Conservation (phyloP, 1,284 basidiomycete genomes). For the Malassezia globosa region DNA sequence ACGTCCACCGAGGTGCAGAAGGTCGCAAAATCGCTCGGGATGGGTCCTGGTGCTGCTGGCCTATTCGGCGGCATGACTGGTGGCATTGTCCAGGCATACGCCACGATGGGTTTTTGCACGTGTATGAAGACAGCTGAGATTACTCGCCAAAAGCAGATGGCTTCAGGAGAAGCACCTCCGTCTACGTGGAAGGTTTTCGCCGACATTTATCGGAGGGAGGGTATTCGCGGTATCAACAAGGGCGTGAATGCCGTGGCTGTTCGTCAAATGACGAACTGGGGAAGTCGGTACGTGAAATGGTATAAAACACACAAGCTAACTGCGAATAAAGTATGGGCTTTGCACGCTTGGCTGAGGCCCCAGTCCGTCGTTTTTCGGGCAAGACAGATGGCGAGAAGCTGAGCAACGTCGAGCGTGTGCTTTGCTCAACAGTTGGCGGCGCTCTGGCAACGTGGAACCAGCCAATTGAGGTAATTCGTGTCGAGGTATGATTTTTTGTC, state of each 20-base stretch:
- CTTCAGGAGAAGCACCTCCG: constrained; percentile 73
- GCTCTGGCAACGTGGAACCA: constrained; percentile 98
- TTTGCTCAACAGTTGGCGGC: constrained; percentile 78
- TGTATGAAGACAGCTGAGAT: constrained; percentile 64
- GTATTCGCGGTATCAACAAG: constrained; percentile 94
- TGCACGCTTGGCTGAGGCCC: constrained; percentile 76
- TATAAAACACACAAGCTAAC: constrained; percentile 48
- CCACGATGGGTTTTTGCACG: constrained; percentile 98
- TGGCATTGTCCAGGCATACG: constrained; percentile 94
- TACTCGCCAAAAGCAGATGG: constrained; percentile 88
- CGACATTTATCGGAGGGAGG: constrained; percentile 86
- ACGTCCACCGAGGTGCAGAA: constrained; percentile 88
- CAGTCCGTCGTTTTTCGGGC: constrained; percentile 66
- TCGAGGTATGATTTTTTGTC: constrained; percentile 53
- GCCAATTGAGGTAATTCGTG: constrained; percentile 91
- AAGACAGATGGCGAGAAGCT: constrained; percentile 63
- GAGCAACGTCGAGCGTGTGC: constrained; percentile 70
- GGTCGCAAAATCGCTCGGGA: constrained; percentile 57
- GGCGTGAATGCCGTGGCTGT: constrained; percentile 94
- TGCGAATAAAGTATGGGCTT: constrained; percentile 76
- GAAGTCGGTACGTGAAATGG: too few species aligned
- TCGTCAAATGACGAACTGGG: constrained; percentile 98
- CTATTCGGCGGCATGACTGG: constrained; percentile 93
- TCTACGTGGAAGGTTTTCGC: constrained; percentile 79
- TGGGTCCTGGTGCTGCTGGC: constrained; percentile 71